Conservation (phyloP, 2,329 filamentous ascomycete species). For the Peltaster fructicola region DNA sequence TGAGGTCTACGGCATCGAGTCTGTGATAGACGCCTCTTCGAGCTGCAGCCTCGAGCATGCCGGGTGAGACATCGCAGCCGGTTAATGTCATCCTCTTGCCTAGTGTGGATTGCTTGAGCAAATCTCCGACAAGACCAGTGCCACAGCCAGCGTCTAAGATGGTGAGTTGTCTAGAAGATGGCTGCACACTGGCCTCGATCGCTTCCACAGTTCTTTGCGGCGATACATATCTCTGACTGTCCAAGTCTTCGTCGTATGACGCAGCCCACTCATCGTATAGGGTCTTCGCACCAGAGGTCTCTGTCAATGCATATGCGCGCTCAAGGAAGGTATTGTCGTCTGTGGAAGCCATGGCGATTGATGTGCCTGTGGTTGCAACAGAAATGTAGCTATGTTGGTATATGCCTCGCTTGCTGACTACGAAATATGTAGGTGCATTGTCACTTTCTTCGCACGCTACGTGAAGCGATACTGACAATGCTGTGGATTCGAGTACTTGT, state of each 20-base stretch:
- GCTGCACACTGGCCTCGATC: conserved; percentile 7
- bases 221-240: conserved; percentile 21
- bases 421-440: too few relatives aligned
- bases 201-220: conserved; percentile 23
- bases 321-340: too few relatives aligned
- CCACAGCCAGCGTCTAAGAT: conserved; percentile 41
- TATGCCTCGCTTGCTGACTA: too few relatives aligned
- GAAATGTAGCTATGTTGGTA: too few relatives aligned
- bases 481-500: too few relatives aligned
- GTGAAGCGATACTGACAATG: too few relatives aligned
- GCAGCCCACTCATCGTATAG: conserved; percentile 32
- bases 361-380: too few relatives aligned
- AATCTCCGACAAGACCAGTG: conserved; percentile 35
- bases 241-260: conserved; percentile 27
- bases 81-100: conserved; percentile 32
- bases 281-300: too few relatives aligned
- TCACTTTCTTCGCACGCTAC: too few relatives aligned
- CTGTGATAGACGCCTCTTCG: conserved; percentile 30
- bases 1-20: conserved; percentile 31
- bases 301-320: too few relatives aligned
- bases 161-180: conserved; percentile 9
- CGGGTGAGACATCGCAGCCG: conserved; percentile 34
- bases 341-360: too few relatives aligned
- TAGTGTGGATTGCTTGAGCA: conserved; percentile 22
- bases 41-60: conserved; percentile 37